Conservation (phyloP, 768 basidiomycete genomes). For the Dioszegia aurantiaca region DNA sequence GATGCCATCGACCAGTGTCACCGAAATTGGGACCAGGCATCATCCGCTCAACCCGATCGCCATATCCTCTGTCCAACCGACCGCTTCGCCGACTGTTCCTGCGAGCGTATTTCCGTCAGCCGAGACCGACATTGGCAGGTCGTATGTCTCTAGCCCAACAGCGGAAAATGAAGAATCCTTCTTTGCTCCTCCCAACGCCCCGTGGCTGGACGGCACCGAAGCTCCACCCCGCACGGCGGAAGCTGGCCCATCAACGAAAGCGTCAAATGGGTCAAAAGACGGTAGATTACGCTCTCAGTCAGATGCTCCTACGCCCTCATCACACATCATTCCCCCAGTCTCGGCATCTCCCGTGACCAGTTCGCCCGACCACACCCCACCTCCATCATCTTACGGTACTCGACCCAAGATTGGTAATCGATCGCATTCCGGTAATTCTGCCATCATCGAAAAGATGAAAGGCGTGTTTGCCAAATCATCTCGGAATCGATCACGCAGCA, state of each 20-base stretch:
- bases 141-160: conserved; percentile 21
- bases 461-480: conserved; percentile 28
- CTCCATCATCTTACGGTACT: conserved; percentile 19
- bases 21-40: too few species aligned
- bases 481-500: conserved; percentile 25
- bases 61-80: too few species aligned
- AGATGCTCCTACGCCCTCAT: conserved; percentile 34
- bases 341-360: neutral
- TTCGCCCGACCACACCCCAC: neutral
- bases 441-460: conserved; percentile 37
- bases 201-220: conserved; percentile 34
- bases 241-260: neutral
- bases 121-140: too few species aligned
- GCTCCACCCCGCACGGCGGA: neutral
- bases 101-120: too few species aligned
- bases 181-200: conserved; percentile 27
- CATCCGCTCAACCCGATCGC: too few species aligned
- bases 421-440: conserved; percentile 42
- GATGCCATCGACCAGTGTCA: neutral
- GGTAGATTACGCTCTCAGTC: conserved; percentile 37
- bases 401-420: conserved; percentile 34
- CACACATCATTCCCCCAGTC: neutral
- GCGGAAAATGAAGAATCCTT: conserved; percentile 34
- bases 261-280: neutral
- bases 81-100: too few species aligned